Conservation (phyloP, 2,329 filamentous ascomycete genomes). For the Aspergillus intermedius region DNA sequence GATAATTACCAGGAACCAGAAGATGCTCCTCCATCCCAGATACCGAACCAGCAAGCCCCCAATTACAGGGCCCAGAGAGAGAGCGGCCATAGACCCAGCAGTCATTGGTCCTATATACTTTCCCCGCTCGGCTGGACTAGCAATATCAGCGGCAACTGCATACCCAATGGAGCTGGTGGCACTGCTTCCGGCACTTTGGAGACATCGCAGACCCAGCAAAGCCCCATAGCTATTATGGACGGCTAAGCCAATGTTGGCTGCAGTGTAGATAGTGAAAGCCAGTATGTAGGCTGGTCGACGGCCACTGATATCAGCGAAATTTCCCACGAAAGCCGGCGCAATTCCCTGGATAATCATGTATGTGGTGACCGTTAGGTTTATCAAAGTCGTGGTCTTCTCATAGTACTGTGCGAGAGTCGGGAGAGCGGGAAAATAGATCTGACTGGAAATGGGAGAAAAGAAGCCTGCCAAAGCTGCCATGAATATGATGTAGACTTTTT, state of each 20-base stretch:
- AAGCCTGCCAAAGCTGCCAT: slow-evolving; percentile 36
- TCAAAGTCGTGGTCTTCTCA: slow-evolving; percentile 12
- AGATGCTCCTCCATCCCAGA: slow-evolving; percentile 24
- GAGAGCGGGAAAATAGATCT: slow-evolving; percentile 26
- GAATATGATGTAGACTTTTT: slow-evolving; percentile 32
- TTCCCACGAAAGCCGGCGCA: slow-evolving; percentile 24
- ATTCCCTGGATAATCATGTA: slow-evolving; percentile 25
- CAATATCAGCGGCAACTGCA: slow-evolving; percentile 27
- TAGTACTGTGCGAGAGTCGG: slow-evolving; percentile 16
- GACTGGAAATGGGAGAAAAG: slow-evolving; percentile 37
- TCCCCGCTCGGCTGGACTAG: slow-evolving; percentile 24
- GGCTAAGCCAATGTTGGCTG: slow-evolving; percentile 27
- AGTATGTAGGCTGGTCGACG: slow-evolving; percentile 25
- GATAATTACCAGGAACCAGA: slow-evolving; percentile 26
- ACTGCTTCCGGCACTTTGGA: slow-evolving; percentile 25
- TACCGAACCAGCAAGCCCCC: slow-evolving; percentile 21
- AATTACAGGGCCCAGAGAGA: slow-evolving; percentile 23
- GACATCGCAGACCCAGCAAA: slow-evolving; percentile 22
- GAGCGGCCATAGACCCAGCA: slow-evolving; percentile 18
- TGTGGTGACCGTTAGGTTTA: slow-evolving; percentile 26
- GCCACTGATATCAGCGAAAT: slow-evolving; percentile 25
- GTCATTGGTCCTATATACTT: slow-evolving; percentile 23
- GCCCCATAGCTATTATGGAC: slow-evolving; percentile 23
- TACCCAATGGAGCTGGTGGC: slow-evolving; percentile 23
- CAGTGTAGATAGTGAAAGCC: slow-evolving; percentile 22